Base-by-base conservation (phyloP, 805 yeast species). In the Metschnikowia arizonensis region DNA sequence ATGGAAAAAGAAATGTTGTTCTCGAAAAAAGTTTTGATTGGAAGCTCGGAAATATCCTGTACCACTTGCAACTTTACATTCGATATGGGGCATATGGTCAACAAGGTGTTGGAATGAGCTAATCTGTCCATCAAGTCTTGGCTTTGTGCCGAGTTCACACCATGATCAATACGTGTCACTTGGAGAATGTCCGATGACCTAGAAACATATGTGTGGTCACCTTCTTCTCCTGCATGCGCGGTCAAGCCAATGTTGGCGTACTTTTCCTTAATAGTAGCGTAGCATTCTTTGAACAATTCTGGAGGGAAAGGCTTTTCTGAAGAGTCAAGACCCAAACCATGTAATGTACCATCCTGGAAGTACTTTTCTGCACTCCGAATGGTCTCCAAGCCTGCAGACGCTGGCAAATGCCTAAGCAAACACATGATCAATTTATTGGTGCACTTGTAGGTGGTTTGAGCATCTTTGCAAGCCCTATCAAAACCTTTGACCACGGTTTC, bases 181-280 rank as follows among this genome's bases (percentile, higher is more conserved):
- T 52, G 46, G 44, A 59, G 72, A 38, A 71, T 46, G 55, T 83
- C 82, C 49, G 86, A 65, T 1, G 93, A 68, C 43, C 72, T 73
- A 8, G 66, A 47, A 23, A 86, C 85, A 53, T 70, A 85, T n/a
- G 78, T 74, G 33, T 88, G 81, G 51, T 83, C 87, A 43, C 91
- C 95, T 68, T 87, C 95, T 65, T 87, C 95, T 56, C 95, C 95
- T 2, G 93, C 95, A 58, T 87, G 95, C 2, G 95, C 91, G 30
- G 95, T 87, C 44, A 84, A 70, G 32, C 79, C 75, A 45, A 82
- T 74, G 19, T 76, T 65, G 19, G 83, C 79, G 57, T 71, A 77
- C 33, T 69, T 59, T 19, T 69, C 65, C 44, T 68, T 70, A 6
- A 85, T 74, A 17, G 61, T 56, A 8, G 63, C 54, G 61, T 82